Evolutionary conservation across 768 basidiomycete genomes (phyloP).

Genomic region (Agaricus subrufescens): DNA sequence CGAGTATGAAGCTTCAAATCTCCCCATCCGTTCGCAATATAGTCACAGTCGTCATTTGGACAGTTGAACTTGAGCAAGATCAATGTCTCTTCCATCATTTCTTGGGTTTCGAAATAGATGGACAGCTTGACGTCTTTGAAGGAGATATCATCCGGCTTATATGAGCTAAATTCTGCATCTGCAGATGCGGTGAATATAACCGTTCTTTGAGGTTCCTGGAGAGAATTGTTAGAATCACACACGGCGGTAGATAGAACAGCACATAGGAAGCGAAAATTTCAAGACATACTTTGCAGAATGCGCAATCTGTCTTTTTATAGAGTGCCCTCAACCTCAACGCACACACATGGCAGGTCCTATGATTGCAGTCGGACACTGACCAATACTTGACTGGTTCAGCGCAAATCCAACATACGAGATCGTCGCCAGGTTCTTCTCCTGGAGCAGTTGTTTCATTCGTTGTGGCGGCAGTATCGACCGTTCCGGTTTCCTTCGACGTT

Average conservation of each 20-base stretch:
- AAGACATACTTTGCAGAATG: constrained; percentile 85
- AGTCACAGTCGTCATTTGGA: constrained; percentile 78
- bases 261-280: not conserved
- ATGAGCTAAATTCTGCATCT: constrained; percentile 58
- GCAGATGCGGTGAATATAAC: constrained; percentile 73
- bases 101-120: constrained; percentile 84
- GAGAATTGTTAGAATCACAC: not conserved
- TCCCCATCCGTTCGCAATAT: constrained; percentile 83
- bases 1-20: constrained; percentile 85
- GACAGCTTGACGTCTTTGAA: constrained; percentile 70
- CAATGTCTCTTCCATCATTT: constrained; percentile 94
- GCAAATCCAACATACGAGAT: constrained; percentile 82
- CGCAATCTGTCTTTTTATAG: constrained; percentile 92
- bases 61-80: constrained; percentile 93
- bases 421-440: constrained; percentile 14
- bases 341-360: constrained; percentile 94
- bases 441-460: constrained; percentile 6
- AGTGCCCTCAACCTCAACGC: constrained; percentile 81
- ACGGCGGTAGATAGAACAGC: not conserved
- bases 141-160: constrained; percentile 46
- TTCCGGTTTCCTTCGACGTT: not conserved
- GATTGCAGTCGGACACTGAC: constrained; percentile 85
- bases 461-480: not conserved
- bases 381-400: constrained; percentile 92
- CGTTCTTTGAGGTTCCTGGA: constrained; percentile 64